These are phyloP conservation scores for Ophiostoma sp. DNA, from an alignment of 2,329 filamentous ascomycete species.

Conservation along the genomic window DNA sequence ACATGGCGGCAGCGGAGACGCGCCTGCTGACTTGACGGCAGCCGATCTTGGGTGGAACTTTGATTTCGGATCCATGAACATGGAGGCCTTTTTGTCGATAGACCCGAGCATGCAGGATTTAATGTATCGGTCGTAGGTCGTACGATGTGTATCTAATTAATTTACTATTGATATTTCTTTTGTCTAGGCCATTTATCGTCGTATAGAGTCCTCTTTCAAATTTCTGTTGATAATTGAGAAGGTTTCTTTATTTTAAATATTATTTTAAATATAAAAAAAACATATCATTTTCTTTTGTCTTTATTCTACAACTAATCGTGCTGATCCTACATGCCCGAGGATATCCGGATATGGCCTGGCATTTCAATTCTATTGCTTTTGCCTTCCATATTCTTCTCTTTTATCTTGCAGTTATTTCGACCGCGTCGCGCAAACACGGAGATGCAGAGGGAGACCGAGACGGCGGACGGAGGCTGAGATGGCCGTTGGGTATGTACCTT, in stretches of 20 bases:
- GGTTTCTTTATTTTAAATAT: not conserved
- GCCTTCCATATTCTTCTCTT: not conserved
- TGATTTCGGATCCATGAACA: constrained; percentile 28
- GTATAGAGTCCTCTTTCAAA: not conserved
- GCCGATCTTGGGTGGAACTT: constrained; percentile 27
- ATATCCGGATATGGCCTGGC: not conserved
- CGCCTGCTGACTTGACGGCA: constrained; percentile 23
- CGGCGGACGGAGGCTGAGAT: not conserved
- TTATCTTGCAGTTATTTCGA: not conserved
- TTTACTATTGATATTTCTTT: not conserved
- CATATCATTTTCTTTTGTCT: not conserved
- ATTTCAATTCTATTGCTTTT: not conserved
- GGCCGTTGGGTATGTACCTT: too few species aligned
- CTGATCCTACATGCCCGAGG: not conserved
- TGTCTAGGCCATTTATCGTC: not conserved
- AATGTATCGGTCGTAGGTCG: constrained; percentile 14
- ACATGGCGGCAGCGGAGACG: constrained; percentile 13
- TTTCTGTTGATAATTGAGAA: not conserved
- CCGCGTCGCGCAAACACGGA: not conserved
- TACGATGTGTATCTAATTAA: not conserved
- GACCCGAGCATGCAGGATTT: constrained; percentile 25
- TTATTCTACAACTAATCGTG: not conserved
- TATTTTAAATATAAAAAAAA: not conserved
- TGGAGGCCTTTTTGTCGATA: constrained; percentile 27
- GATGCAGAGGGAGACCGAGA: not conserved